A percentile compares a stretch with the other conserved stretches of the same genome.
Evolutionary conservation across 192 early-diverging fungal species (phyloP).

Genomic region (Entomortierella beljakovae): DNA sequence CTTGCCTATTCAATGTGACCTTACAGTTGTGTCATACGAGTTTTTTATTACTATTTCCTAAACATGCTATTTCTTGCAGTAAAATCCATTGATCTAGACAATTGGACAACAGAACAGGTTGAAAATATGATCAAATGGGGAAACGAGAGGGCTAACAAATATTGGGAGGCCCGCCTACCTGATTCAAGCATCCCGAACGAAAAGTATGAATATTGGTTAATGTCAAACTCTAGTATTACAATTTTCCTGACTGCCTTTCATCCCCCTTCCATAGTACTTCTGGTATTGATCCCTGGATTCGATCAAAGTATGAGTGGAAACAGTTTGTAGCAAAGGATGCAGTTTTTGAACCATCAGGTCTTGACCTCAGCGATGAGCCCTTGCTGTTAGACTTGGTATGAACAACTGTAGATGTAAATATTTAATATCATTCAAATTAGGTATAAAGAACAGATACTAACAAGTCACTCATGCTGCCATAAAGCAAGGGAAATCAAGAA

Average conservation of each 20-base stretch:
- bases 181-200: slow-evolving; percentile 62
- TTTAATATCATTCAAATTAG: not conserved
- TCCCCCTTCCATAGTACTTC: slow-evolving; percentile 24
- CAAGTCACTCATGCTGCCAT: too few species aligned
- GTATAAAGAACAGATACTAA: too few species aligned
- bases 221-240: too few species aligned
- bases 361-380: slow-evolving; percentile 51
- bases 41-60: too few species aligned
- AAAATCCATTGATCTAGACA: slow-evolving; percentile 86
- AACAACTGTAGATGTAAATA: not conserved
- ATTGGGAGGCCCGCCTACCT: slow-evolving; percentile 68
- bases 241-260: not conserved
- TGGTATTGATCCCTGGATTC: slow-evolving; percentile 80
- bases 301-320: slow-evolving; percentile 84
- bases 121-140: slow-evolving; percentile 86
- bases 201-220: slow-evolving; percentile 51
- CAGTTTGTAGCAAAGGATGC: slow-evolving; percentile 78
- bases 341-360: slow-evolving; percentile 78
- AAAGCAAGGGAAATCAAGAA: slow-evolving; percentile 23
- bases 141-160: slow-evolving; percentile 77
- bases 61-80: slow-evolving; percentile 56
- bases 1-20: too few species aligned
- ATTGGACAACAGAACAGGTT: slow-evolving; percentile 85
- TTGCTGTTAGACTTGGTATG: slow-evolving; percentile 29
- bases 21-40: too few species aligned